phyloP scores from a whole-genome alignment of 352 stramenopile genomes.

The Phytophthora aleatoria region DNA sequence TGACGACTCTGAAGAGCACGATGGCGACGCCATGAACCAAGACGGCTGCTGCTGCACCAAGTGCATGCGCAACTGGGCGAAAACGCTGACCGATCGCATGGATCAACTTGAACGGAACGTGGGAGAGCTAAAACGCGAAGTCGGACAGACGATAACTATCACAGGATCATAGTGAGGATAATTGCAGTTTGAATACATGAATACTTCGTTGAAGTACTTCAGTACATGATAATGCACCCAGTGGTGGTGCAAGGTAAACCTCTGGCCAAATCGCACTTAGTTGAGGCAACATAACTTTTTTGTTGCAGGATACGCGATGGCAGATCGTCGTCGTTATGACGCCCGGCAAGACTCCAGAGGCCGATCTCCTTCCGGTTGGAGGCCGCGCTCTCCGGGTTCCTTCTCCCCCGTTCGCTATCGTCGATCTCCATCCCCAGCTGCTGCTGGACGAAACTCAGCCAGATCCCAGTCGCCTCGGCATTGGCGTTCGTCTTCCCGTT shows the following conservation, averaged over 20 bases:
- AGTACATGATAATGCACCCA: no score
- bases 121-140: slow-evolving; percentile 18
- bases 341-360: background rate
- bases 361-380: background rate
- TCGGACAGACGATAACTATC: slow-evolving; percentile 3
- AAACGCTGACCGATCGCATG: slow-evolving; percentile 32
- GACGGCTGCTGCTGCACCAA: slow-evolving; percentile 37
- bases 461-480: slow-evolving; percentile 13
- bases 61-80: slow-evolving; percentile 38
- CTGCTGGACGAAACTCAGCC: slow-evolving; percentile 1
- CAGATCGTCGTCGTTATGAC: slow-evolving; percentile 15
- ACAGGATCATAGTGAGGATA: background rate
- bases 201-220: no score
- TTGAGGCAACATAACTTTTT: background rate
- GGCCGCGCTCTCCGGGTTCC: slow-evolving; percentile 1
- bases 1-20: slow-evolving; percentile 15
- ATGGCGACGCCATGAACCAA: slow-evolving; percentile 29
- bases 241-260: no score
- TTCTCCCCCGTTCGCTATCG: background rate
- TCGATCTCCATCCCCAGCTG: slow-evolving; percentile 6
- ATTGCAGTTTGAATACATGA: background rate
- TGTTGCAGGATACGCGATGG: slow-evolving; percentile 4
- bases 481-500: slow-evolving; percentile 14
- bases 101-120: slow-evolving; percentile 37
- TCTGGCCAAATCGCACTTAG: slow-evolving; percentile 20